Conservation (phyloP, 176 grass and related monocot genomes). For the Luzula sylvatica region DNA sequence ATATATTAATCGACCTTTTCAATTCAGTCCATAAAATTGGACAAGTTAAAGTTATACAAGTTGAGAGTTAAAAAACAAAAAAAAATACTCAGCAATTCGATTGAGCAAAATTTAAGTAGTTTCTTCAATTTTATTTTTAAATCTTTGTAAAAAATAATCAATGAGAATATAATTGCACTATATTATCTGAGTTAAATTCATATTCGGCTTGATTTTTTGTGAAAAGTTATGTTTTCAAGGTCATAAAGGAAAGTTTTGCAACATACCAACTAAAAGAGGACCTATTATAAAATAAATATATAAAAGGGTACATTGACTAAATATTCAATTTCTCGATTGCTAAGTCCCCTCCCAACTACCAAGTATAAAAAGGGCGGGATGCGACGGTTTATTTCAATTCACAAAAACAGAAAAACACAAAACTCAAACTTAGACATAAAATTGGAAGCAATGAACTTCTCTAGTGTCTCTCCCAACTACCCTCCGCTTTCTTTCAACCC, state of each 20-base stretch:
- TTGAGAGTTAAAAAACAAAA: too few species aligned
- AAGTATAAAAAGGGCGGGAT: constrained; percentile 2
- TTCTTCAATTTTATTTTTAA: background rate
- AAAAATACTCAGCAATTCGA: too few species aligned
- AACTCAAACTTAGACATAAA: background rate
- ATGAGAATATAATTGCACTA: too few species aligned
- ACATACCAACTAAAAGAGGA: too few species aligned
- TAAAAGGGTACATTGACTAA: background rate
- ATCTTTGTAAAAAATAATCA: too few species aligned
- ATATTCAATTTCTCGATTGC: background rate
- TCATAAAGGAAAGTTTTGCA: too few species aligned
- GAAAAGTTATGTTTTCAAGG: too few species aligned
- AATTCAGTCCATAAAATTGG: background rate
- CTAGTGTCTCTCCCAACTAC: background rate
- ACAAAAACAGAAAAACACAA: background rate
- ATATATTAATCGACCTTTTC: too few species aligned
- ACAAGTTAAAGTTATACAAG: background rate
- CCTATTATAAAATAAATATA: too few species aligned
- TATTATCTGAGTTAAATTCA: too few species aligned
- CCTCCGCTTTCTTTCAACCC: constrained; percentile 23
- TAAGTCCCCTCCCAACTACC: background rate
- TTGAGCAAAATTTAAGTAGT: too few species aligned
- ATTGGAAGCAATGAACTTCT: background rate
- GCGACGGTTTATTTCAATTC: background rate
- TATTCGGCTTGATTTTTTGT: too few species aligned